These are phyloP conservation scores for Monosporascus sp. DNA, from an alignment of 2,329 filamentous ascomycete genomes.

Conservation along the genomic window DNA sequence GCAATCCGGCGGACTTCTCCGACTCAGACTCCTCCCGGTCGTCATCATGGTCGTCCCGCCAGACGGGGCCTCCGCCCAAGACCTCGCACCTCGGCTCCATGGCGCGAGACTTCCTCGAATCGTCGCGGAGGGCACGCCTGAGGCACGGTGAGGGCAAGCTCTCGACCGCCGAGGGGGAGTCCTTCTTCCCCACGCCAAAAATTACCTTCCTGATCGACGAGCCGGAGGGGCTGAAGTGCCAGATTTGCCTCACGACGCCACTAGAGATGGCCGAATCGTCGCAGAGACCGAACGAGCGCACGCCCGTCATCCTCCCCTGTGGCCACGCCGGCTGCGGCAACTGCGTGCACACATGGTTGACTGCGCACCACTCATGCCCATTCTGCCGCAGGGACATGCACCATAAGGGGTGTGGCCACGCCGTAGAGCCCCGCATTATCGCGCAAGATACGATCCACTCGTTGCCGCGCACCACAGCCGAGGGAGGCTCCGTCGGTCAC, in stretches of 20 bases:
- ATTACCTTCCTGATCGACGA: constrained; percentile 22
- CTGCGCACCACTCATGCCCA: constrained; percentile 22
- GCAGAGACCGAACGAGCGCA: background rate
- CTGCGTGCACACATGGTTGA: constrained; percentile 26
- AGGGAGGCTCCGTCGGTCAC: constrained; percentile 21
- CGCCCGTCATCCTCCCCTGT: constrained; percentile 29
- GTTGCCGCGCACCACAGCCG: constrained; percentile 28
- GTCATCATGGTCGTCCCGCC: background rate
- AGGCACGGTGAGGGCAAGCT: background rate
- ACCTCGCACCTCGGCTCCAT: background rate
- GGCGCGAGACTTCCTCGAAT: background rate
- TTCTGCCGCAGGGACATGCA: constrained; percentile 27
- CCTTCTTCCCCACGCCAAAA: constrained; percentile 20
- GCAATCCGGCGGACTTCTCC: background rate
- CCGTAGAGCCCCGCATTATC: constrained; percentile 19
- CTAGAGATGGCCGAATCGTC: constrained; percentile 9
- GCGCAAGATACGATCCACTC: constrained; percentile 24
- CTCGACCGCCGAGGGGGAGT: constrained; percentile 5
- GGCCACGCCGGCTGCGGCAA: constrained; percentile 28
- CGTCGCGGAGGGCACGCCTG: background rate
- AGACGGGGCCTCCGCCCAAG: background rate
- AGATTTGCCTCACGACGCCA: constrained; percentile 16
- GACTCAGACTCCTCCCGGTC: background rate
- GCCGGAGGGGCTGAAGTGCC: constrained; percentile 16
- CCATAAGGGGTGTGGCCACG: constrained; percentile 26